phyloP scores from a whole-genome alignment of 2,329 filamentous ascomycete species.

The Plectosphaerella sp. region DNA sequence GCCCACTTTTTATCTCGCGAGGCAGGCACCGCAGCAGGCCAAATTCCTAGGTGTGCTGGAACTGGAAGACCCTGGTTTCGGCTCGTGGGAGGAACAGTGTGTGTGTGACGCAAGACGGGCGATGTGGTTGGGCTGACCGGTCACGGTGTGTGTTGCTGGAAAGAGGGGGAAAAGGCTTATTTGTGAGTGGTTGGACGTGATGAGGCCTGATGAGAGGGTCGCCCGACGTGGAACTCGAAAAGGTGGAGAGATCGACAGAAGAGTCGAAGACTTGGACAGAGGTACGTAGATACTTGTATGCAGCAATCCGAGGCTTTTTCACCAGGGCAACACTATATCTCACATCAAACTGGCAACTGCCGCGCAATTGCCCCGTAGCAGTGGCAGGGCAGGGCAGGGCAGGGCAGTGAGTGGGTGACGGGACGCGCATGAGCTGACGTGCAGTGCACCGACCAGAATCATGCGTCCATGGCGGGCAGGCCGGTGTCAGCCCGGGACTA shows the following conservation, averaged over 20 bases:
- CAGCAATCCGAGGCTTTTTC: neutral
- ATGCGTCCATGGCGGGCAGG: neutral
- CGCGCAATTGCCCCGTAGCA: neutral
- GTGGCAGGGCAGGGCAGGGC: neutral
- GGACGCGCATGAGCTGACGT: neutral
- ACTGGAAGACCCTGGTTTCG: neutral
- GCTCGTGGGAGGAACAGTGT: neutral
- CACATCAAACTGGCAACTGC: neutral
- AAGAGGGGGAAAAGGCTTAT: neutral
- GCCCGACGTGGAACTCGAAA: neutral
- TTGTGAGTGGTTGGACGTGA: neutral
- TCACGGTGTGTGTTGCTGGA: neutral
- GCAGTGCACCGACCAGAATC: neutral
- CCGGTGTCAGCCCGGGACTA: too few relatives aligned
- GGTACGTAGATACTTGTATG: neutral
- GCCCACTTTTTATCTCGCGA: neutral
- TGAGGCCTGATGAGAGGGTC: neutral
- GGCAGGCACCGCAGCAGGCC: neutral
- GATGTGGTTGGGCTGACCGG: neutral
- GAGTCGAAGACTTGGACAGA: too few relatives aligned
- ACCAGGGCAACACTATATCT: neutral
- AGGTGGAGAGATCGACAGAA: neutral
- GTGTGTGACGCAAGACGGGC: neutral
- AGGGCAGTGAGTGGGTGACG: too few relatives aligned
- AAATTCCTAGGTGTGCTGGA: neutral